Conservation (phyloP, 2,329 filamentous ascomycete species). For the Pyrenochaeta sp. region DNA sequence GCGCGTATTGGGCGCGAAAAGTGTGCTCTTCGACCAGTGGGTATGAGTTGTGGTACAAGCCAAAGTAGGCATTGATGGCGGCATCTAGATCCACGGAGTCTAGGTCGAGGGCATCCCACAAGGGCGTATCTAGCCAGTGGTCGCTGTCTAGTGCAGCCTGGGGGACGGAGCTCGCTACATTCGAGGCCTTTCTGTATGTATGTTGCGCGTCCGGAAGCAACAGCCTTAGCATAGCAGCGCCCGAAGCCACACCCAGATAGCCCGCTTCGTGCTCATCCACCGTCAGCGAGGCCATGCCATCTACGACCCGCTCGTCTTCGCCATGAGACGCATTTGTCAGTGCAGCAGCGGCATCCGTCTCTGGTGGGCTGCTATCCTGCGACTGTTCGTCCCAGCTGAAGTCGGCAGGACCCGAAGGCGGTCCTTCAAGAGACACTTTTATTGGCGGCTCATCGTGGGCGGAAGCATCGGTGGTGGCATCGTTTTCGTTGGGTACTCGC, state of each 20-base stretch:
- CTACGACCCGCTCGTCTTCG: not conserved
- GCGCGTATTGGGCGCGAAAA: constrained; percentile 58
- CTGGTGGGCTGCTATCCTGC: constrained; percentile 25
- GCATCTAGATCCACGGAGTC: not conserved
- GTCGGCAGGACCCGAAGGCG: constrained; percentile 6
- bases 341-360: constrained; percentile 11
- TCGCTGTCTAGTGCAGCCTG: constrained; percentile 1
- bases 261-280: constrained; percentile 50
- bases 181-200: constrained; percentile 3
- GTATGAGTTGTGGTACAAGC: constrained; percentile 57
- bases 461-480: not conserved
- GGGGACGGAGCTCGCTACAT: not conserved
- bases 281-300: constrained; percentile 44
- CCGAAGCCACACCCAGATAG: constrained; percentile 58
- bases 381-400: constrained; percentile 17
- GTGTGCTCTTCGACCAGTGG: constrained; percentile 59
- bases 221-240: constrained; percentile 54
- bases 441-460: constrained; percentile 2
- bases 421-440: constrained; percentile 4
- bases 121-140: not conserved
- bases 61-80: constrained; percentile 55
- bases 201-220: constrained; percentile 10
- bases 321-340: constrained; percentile 21
- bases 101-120: not conserved
- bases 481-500: not conserved